Conservation (phyloP, 768 basidiomycete species). For the Dentipellis sp. region DNA sequence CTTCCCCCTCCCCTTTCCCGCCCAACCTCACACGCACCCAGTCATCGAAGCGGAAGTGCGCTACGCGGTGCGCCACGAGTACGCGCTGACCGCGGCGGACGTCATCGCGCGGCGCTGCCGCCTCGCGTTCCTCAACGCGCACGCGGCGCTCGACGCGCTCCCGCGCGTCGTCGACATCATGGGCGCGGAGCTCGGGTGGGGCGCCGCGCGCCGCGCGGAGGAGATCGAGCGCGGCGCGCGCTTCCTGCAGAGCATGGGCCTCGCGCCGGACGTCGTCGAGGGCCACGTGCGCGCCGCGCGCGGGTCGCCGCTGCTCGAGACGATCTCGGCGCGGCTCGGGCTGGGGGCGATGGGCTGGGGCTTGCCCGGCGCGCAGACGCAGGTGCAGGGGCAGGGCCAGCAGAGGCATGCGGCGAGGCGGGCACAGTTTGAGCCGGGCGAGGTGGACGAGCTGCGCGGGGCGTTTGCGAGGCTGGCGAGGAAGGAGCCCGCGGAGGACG, state of each 20-base stretch:
- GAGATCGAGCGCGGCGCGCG: constrained; percentile 51
- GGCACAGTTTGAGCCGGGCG: constrained; percentile 45
- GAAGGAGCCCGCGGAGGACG: constrained; percentile 11
- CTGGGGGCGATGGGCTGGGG: constrained; percentile 17
- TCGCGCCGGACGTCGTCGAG: constrained; percentile 31
- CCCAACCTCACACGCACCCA: constrained; percentile 15
- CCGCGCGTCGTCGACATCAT: constrained; percentile 89
- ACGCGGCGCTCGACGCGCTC: constrained; percentile 74
- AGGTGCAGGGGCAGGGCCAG: too few species aligned
- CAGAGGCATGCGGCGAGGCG: constrained; percentile 30
- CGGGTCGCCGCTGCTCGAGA: constrained; percentile 1
- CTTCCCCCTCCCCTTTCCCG: not conserved
- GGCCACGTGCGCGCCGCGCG: not conserved
- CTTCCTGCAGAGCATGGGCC: constrained; percentile 83
- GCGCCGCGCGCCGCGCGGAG: constrained; percentile 38
- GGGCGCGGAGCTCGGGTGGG: constrained; percentile 80
- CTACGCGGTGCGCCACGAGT: constrained; percentile 85
- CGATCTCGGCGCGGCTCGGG: not conserved
- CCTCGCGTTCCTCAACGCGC: constrained; percentile 89
- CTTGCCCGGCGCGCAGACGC: not conserved
- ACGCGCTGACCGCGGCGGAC: constrained; percentile 87
- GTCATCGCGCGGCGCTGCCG: constrained; percentile 89
- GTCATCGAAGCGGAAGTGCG: constrained; percentile 90
- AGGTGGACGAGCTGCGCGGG: constrained; percentile 32
- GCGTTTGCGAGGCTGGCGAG: constrained; percentile 26